These are phyloP conservation scores for Nicotiana undulata DNA, from an alignment of 257 asterid genomes.

Conservation along the genomic window DNA sequence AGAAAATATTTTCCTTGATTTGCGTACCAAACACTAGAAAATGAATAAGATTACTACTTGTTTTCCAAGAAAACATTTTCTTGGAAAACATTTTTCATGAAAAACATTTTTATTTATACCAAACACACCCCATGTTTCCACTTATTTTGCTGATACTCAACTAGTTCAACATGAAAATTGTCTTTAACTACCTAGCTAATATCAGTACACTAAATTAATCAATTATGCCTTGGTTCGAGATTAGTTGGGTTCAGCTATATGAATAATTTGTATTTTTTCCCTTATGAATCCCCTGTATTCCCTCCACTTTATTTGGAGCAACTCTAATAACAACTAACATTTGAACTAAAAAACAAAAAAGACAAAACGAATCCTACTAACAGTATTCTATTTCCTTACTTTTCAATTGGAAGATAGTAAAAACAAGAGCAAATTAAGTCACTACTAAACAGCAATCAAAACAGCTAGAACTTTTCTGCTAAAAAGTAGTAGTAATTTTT, in stretches of 20 bases:
- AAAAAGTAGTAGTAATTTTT: background rate
- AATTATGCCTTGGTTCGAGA: background rate
- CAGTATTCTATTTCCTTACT: background rate
- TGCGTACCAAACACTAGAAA: no score
- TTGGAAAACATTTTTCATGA: no score
- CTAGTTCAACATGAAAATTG: background rate
- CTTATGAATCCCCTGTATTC: background rate
- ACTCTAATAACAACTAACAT: background rate
- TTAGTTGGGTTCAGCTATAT: background rate
- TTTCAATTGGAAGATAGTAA: background rate
- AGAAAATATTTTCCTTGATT: no score
- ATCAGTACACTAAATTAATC: background rate
- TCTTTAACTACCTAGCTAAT: background rate
- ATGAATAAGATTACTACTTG: no score
- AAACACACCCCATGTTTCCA: background rate
- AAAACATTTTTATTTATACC: no score
- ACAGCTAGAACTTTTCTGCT: background rate
- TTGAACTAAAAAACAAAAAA: background rate
- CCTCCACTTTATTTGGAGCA: background rate
- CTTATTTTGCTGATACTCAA: background rate
- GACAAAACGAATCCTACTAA: no score
- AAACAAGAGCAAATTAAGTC: background rate
- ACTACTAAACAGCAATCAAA: no score
- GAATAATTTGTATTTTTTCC: background rate
- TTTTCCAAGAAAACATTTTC: no score